Conservation (phyloP, 192 early-diverging fungal species). For the Lobulomyces angularis region DNA sequence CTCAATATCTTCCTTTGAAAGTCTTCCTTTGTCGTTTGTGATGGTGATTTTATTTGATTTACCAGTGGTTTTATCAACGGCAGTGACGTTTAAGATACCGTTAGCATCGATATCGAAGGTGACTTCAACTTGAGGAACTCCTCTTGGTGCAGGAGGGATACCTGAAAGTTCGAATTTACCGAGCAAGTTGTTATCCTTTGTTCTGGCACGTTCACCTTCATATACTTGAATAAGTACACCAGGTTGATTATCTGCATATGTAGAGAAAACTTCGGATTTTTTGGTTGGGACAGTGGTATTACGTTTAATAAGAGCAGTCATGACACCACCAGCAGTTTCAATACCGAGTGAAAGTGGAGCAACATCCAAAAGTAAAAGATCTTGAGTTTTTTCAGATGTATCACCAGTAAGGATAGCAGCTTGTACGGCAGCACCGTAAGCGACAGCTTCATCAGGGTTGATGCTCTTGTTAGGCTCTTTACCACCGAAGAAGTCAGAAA, state of each 20-base stretch:
- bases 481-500: slow-evolving; percentile 96
- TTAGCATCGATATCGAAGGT: slow-evolving; percentile 95
- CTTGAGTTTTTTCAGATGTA: slow-evolving; percentile 91
- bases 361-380: slow-evolving; percentile 88
- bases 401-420: slow-evolving; percentile 93
- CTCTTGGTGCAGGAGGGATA: slow-evolving; percentile 92
- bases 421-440: slow-evolving; percentile 97
- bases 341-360: slow-evolving; percentile 95
- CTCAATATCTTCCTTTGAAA: slow-evolving; percentile 97
- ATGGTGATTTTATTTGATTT: slow-evolving; percentile 95
- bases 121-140: slow-evolving; percentile 95
- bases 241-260: slow-evolving; percentile 96
- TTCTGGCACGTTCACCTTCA: slow-evolving; percentile 94
- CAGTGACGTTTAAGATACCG: slow-evolving; percentile 90
- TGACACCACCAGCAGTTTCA: slow-evolving; percentile 96
- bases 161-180: slow-evolving; percentile 97
- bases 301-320: slow-evolving; percentile 94
- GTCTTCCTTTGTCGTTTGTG: slow-evolving; percentile 97
- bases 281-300: slow-evolving; percentile 97
- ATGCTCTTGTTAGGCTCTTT: slow-evolving; percentile 99
- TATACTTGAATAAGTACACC: slow-evolving; percentile 95
- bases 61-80: slow-evolving; percentile 88
- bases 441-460: slow-evolving; percentile 98
- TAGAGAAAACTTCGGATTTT: slow-evolving; percentile 97
- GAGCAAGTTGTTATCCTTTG: slow-evolving; percentile 97